A percentile compares a stretch with the other conserved stretches of the same genome.
Evolutionary conservation across 2,329 filamentous ascomycete species (phyloP).

Genomic region (Westerdykella aurantiaca): DNA sequence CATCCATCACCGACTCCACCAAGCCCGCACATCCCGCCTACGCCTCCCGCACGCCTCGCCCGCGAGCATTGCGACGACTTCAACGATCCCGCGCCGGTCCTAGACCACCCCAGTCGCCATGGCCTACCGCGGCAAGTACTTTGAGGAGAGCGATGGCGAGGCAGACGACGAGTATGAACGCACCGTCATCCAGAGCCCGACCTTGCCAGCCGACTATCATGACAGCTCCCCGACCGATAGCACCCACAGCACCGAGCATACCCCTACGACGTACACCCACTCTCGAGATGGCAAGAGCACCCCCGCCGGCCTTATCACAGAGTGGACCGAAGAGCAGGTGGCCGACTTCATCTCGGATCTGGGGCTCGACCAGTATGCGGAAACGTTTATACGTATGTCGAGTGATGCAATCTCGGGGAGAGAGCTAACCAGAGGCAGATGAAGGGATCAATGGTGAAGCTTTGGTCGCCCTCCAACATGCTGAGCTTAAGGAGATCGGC

Average conservation of each 20-base stretch:
- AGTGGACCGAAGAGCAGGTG: conserved; percentile 82
- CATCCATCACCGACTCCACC: conserved; percentile 5
- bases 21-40: conserved; percentile 5
- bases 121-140: conserved; percentile 52
- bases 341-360: conserved; percentile 80
- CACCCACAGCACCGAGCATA: conserved; percentile 67
- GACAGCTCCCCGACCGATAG: conserved; percentile 67
- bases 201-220: conserved; percentile 55
- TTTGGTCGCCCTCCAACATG: conserved; percentile 79
- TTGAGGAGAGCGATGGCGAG: conserved; percentile 63
- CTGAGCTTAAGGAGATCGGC: conserved; percentile 92
- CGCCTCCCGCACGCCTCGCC: conserved; percentile 4
- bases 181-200: conserved; percentile 59
- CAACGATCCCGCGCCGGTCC: not conserved
- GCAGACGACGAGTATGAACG: conserved; percentile 80
- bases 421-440: conserved; percentile 50
- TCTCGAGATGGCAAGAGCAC: conserved; percentile 58
- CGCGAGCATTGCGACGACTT: not conserved
- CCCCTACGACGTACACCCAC: conserved; percentile 71
- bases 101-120: conserved; percentile 11
- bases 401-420: not conserved
- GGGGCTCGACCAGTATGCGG: conserved; percentile 75
- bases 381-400: conserved; percentile 71
- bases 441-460: conserved; percentile 93
- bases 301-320: conserved; percentile 68